Evolutionary conservation across 208 protist genomes (phyloP), one percentile per base, ranked within the genome.

Genomic region (Lotmaria passim): DNA sequence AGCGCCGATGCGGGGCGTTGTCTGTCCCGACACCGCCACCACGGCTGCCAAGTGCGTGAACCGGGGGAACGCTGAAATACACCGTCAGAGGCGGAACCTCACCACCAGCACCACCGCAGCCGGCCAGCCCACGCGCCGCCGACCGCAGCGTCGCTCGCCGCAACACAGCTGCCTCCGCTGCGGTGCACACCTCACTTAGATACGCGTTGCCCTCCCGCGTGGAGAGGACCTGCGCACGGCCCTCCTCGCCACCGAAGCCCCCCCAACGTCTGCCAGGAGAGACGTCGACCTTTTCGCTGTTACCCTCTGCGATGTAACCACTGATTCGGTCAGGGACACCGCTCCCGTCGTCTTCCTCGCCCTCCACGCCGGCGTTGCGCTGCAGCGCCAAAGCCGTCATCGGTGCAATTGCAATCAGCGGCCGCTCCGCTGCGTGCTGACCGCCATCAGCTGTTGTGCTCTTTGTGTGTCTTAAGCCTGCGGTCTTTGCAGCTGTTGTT

Each of bases 311-410:
- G 34, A 48, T 12, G 56, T 61, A 61, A 24, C 56, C 56, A 21
- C 7, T 17, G 8, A 61, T 15, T 7, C 21, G 7, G 23, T 44
- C 38, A 5, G 8, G 3, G 24, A n/a, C n/a, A n/a, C n/a, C n/a
- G n/a, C n/a, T n/a, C n/a, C n/a, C 62, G n/a, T 50, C 52, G 5
- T 36, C 34, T 17, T 79, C 78, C 1, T 62, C 64, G 34, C 39
- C 55, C 28, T 50, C 39, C 33, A 79, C 58, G 28, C 84, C 83
- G 15, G 53, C 38, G 67, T 89, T 91, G 43, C 81, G 69, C 52
- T 93, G 80, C 26, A 91, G 72, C 23, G 82, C 75, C 52, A 76
- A 30, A 10, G 62, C 41, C 10, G 70, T 64, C 52, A 76, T 33
- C 39, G 24, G 62, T 6, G 62, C 53, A 19, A 76, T 59, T 1